Evolutionary conservation across 305 asterid species (phyloP), one percentile per base, ranked within the genome.

Genomic region (Solanum aculeatissimum): DNA sequence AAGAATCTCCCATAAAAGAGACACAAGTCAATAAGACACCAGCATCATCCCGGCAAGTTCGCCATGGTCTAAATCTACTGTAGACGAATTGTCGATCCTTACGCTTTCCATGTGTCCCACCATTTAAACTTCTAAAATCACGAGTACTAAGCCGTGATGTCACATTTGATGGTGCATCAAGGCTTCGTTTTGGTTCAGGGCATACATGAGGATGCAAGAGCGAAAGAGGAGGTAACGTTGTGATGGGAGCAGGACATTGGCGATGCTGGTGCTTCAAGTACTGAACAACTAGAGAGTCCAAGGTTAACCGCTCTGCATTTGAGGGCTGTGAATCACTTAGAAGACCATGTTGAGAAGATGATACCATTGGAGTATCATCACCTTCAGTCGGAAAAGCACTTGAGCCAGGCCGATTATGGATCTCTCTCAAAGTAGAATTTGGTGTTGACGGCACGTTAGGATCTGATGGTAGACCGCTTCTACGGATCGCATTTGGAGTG

Each of bases 191-290:
- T 60, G 99, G 95, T 85, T 97, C 99, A 10, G 99, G 99, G 87
- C 99, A 97, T 85, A 93, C 91, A 68, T 97, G 99, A 63, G 99
- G 99, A 62, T 97, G 99, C 89, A 95, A 86, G 81, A 97, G 98
- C 15, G 99, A 97, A 32, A 97, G 94, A 85, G 99, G 99, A 7
- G 99, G 99, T 88, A 97, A 90, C 70, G 99, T 97, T 66, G 99
- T 97, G 87, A 97, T 97, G 7, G 99, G 99, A 86, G 99, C 98
- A 43, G 98, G 93, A 88, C 99, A 97, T 83, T 97, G 99, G 60
- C 98, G 98, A 89, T 97, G 99, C 84, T 97, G 99, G 87, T 97
- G 98, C 90, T 97, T 97, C 89, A 97, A 91, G 89, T 91, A 95
- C 89, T 97, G 99, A 91, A 97, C 94, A 84, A 94, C 97, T 43